These are phyloP conservation scores for Austroboletus eburneus DNA, from an alignment of 768 basidiomycete genomes.

Conservation along the genomic window DNA sequence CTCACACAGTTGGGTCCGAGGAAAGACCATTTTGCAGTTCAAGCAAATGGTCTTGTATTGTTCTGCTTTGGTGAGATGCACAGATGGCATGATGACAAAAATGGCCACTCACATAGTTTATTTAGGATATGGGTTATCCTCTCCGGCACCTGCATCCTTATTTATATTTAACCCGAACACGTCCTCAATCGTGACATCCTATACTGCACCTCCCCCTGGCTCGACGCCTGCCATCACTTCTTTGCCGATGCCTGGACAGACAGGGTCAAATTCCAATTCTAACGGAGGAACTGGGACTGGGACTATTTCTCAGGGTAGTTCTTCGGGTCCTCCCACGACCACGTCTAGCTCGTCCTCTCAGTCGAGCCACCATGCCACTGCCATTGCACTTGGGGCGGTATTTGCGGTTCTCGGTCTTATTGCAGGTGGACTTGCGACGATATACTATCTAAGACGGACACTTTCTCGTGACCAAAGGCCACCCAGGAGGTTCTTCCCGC, in stretches of 20 bases:
- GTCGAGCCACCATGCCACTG: constrained; percentile 31
- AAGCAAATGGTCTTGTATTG: constrained; percentile 55
- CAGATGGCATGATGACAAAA: not conserved
- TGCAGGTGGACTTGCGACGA: constrained; percentile 35
- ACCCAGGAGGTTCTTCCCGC: constrained; percentile 14
- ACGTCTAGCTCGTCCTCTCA: constrained; percentile 10
- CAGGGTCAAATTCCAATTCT: constrained; percentile 16
- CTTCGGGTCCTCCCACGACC: constrained; percentile 14
- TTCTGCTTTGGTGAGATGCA: constrained; percentile 70
- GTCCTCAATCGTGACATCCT: constrained; percentile 39
- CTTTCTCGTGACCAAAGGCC: constrained; percentile 4
- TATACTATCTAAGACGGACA: constrained; percentile 44
- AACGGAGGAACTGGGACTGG: constrained; percentile 7
- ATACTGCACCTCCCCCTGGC: constrained; percentile 34
- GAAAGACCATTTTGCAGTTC: constrained; percentile 71
- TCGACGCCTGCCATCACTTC: constrained; percentile 30
- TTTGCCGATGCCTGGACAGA: constrained; percentile 33
- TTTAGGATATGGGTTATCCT: constrained; percentile 30
- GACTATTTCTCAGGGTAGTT: constrained; percentile 6
- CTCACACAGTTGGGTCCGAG: constrained; percentile 59
- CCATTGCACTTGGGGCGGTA: constrained; percentile 58
- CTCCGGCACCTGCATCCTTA: constrained; percentile 46
- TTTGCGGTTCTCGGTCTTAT: constrained; percentile 59
- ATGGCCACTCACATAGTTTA: constrained; percentile 14
- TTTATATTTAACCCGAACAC: constrained; percentile 44